Conservation (phyloP, 805 yeast genomes). For the Lachancea mirantina region DNA sequence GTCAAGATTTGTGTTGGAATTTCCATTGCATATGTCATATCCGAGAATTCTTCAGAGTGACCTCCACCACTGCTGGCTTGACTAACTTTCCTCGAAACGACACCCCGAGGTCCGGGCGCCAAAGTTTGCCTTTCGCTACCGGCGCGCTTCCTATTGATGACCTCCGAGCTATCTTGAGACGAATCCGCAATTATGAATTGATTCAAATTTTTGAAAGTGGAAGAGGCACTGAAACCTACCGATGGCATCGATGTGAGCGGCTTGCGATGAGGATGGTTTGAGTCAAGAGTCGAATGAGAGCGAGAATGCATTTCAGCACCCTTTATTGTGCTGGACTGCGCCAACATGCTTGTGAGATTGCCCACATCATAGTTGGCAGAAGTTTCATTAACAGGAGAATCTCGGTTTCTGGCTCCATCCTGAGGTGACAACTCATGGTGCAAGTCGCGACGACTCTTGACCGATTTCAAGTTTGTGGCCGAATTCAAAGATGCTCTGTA, state of each 20-base stretch:
- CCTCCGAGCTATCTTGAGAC: background rate
- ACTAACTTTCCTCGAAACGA: slow-evolving; percentile 10
- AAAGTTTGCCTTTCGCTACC: slow-evolving; percentile 3
- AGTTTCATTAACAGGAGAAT: no score
- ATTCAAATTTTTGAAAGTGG: slow-evolving; percentile 25
- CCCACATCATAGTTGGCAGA: background rate
- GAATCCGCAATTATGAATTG: slow-evolving; percentile 16
- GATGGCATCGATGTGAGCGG: slow-evolving; percentile 20
- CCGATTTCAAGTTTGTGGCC: slow-evolving; percentile 7
- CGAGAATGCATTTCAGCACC: background rate
- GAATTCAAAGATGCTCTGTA: slow-evolving; percentile 8
- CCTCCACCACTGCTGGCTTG: slow-evolving; percentile 4
- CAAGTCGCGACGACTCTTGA: slow-evolving; percentile 13
- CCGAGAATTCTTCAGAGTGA: slow-evolving; percentile 19
- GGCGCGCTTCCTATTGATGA: background rate
- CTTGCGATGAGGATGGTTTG: background rate
- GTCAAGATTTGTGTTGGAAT: slow-evolving; percentile 23
- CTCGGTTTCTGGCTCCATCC: background rate
- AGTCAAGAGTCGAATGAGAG: background rate
- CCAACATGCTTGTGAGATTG: slow-evolving; percentile 15
- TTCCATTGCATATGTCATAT: slow-evolving; percentile 26
- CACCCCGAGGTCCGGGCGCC: no score
- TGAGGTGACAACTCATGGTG: background rate
- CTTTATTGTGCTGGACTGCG: slow-evolving; percentile 25
- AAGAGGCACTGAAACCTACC: slow-evolving; percentile 19